These are phyloP conservation scores for Entomortierella chlamydospora DNA, from an alignment of 192 early-diverging fungal species.

Conservation along the genomic window DNA sequence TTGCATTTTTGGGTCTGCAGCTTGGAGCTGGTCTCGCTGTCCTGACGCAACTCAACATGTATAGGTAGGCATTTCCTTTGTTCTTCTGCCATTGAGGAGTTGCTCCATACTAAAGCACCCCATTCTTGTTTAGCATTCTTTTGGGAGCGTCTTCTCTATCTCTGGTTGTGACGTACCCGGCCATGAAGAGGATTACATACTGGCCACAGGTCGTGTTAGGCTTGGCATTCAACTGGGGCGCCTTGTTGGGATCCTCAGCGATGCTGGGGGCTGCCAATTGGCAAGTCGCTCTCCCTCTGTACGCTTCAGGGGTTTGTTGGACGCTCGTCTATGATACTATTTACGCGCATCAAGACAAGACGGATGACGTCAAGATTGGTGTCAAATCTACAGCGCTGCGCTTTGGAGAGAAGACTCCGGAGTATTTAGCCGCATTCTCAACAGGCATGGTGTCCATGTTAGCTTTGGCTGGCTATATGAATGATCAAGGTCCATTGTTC, in stretches of 20 bases:
- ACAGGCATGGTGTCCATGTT: slow-evolving; percentile 72
- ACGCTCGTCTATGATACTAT: slow-evolving; percentile 97
- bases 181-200: slow-evolving; percentile 96
- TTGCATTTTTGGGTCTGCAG: slow-evolving; percentile 84
- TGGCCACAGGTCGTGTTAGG: slow-evolving; percentile 94
- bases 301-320: slow-evolving; percentile 89
- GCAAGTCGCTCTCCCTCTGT: slow-evolving; percentile 83
- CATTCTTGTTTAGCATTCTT: slow-evolving; percentile 76
- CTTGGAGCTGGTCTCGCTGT: slow-evolving; percentile 84
- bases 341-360: slow-evolving; percentile 97
- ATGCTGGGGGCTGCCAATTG: slow-evolving; percentile 76
- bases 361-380: slow-evolving; percentile 86
- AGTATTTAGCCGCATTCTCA: slow-evolving; percentile 80
- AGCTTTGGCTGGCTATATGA: slow-evolving; percentile 82
- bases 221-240: slow-evolving; percentile 95
- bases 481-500: slow-evolving; percentile 79
- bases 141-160: slow-evolving; percentile 85
- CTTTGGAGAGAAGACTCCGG: slow-evolving; percentile 80
- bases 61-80: slow-evolving; percentile 77
- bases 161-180: slow-evolving; percentile 84
- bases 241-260: slow-evolving; percentile 88
- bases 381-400: slow-evolving; percentile 93
- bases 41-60: slow-evolving; percentile 89
- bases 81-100: too few relatives aligned
- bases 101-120: neutral